phyloP scores from a whole-genome alignment of 2,329 filamentous ascomycete species.

The Ophiostoma fasciatum region DNA sequence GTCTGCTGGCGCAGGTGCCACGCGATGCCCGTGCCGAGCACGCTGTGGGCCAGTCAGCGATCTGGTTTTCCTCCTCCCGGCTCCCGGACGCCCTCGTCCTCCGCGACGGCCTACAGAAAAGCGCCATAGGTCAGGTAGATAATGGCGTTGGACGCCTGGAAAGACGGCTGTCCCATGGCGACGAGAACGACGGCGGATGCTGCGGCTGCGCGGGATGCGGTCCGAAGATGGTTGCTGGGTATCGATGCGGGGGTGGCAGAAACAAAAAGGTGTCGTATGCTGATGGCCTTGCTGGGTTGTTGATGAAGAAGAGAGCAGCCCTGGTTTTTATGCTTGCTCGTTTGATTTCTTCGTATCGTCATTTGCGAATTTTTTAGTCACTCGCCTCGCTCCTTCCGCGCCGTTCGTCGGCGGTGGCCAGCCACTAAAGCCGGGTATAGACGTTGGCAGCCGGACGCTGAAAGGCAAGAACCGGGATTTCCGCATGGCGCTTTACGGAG shows the following conservation, averaged over 20 bases:
- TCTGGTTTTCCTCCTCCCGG: no score
- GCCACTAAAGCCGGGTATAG: no score
- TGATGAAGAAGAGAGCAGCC: not conserved
- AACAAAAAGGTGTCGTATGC: not conserved
- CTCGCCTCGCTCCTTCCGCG: no score
- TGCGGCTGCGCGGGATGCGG: not conserved
- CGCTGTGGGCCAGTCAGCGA: constrained; percentile 24
- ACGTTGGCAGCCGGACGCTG: no score
- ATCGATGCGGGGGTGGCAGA: no score
- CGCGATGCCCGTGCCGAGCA: constrained; percentile 46
- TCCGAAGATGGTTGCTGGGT: not conserved
- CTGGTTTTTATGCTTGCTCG: no score
- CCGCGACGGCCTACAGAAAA: constrained; percentile 66
- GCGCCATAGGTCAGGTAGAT: constrained; percentile 66
- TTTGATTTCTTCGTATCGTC: no score
- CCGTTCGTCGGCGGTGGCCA: no score
- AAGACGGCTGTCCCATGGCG: constrained; percentile 60
- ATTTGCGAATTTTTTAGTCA: no score
- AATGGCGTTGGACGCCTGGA: constrained; percentile 64
- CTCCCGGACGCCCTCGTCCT: no score
- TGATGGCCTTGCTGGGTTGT: not conserved
- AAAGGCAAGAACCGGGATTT: no score
- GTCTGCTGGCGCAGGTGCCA: constrained; percentile 47
- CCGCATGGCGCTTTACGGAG: no score
- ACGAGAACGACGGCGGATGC: not conserved